These are phyloP conservation scores for Trypanosoma vivax DNA, from an alignment of 208 protist genomes.

Conservation along the genomic window DNA sequence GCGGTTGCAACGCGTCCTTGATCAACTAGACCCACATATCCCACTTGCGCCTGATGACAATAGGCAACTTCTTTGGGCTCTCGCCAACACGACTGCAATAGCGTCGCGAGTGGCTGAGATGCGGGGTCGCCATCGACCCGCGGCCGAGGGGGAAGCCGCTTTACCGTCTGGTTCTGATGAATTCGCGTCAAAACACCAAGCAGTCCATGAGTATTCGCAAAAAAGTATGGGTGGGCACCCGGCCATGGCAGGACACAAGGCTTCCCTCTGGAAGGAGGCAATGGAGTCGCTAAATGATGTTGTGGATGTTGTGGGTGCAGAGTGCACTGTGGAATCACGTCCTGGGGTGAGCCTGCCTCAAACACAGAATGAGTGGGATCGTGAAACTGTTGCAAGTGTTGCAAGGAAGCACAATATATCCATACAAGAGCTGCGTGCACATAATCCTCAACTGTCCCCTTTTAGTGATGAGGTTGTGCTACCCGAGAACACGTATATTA, in stretches of 20 bases:
- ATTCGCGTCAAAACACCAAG: too few species aligned
- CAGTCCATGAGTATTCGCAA: too few species aligned
- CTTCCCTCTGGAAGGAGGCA: too few species aligned
- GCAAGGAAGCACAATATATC: constrained; percentile 17
- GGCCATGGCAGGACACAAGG: too few species aligned
- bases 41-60: constrained; percentile 22
- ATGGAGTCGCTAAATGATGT: too few species aligned
- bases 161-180: too few species aligned
- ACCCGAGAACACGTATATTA: constrained; percentile 50
- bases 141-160: not conserved
- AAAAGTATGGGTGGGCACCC: too few species aligned
- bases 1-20: constrained; percentile 27
- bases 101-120: constrained; percentile 19
- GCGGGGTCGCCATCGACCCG: constrained; percentile 8
- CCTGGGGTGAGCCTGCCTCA: too few species aligned
- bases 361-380: not conserved
- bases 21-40: constrained; percentile 21
- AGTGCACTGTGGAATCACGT: too few species aligned
- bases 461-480: constrained; percentile 21
- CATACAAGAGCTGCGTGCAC: constrained; percentile 26
- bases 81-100: constrained; percentile 47
- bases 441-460: constrained; percentile 44
- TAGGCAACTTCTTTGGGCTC: constrained; percentile 28
- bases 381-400: constrained; percentile 26
- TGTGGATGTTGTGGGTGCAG: too few species aligned